Evolutionary conservation across 768 basidiomycete genomes (phyloP).

Genomic region (Amanita subjunquillea): DNA sequence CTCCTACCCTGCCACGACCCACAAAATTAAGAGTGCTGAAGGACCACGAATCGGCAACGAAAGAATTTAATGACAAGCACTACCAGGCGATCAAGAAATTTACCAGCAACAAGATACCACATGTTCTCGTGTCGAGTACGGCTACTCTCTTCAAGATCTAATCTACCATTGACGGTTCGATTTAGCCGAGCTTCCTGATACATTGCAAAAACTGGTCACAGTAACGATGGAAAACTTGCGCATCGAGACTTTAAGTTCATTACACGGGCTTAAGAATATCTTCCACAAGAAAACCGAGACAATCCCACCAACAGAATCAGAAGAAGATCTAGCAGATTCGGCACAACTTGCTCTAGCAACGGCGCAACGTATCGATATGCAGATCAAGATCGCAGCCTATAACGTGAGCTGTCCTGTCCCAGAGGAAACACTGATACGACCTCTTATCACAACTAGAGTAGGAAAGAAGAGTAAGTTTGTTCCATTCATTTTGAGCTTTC

Average conservation of each 20-base stretch:
- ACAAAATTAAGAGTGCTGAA: not conserved
- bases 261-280: not conserved
- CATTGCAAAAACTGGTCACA: not conserved
- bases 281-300: not conserved
- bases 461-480: not conserved
- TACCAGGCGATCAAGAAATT: not conserved
- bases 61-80: not conserved
- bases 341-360: not conserved
- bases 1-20: too few relatives aligned
- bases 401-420: not conserved
- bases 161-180: not conserved
- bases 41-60: not conserved
- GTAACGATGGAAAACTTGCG: not conserved
- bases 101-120: not conserved
- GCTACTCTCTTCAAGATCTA: not conserved
- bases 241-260: not conserved
- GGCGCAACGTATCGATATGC: not conserved
- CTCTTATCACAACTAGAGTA: not conserved
- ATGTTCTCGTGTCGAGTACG: not conserved
- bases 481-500: not conserved
- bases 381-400: not conserved
- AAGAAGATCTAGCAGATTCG: not conserved
- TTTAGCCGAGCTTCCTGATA: not conserved
- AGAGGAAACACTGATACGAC: too few relatives aligned
- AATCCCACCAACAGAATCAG: not conserved